Percentiles rank a stretch among this genome's conserved stretches.
Conservation (phyloP, 805 yeast species). For the Yamadazyma phyllophila region DNA sequence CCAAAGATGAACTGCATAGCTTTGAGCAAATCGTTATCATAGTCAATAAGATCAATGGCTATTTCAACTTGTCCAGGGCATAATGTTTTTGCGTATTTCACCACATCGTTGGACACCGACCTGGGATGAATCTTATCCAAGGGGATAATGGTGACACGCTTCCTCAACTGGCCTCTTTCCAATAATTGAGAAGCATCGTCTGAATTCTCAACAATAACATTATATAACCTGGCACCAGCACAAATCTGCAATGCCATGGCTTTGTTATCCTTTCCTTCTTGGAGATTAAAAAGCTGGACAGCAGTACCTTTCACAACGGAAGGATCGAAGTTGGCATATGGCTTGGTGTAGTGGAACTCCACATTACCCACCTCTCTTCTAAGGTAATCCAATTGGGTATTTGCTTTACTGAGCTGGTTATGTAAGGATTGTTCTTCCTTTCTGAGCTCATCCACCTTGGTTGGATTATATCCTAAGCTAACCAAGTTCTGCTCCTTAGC, state of each 20-base stretch:
- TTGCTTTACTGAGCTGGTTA: conserved; percentile 42
- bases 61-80: conserved; percentile 86
- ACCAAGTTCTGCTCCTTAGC: conserved; percentile 42
- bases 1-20: conserved; percentile 96
- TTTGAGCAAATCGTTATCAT: conserved; percentile 60
- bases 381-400: conserved; percentile 50
- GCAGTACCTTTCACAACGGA: conserved; percentile 80
- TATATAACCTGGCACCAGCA: conserved; percentile 89
- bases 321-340: conserved; percentile 58
- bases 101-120: conserved; percentile 48
- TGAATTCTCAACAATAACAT: conserved; percentile 88
- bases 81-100: conserved; percentile 65
- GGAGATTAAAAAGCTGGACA: conserved; percentile 74
- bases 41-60: conserved; percentile 81
- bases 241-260: conserved; percentile 87
- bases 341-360: conserved; percentile 71
- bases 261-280: conserved; percentile 52
- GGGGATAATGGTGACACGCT: conserved; percentile 89
- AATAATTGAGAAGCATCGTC: conserved; percentile 78
- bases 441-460: conserved; percentile 43
- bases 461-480: conserved; percentile 56
- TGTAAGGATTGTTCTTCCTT: conserved; percentile 43
- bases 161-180: conserved; percentile 72
- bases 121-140: conserved; percentile 76
- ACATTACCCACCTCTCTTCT: conserved; percentile 66